phyloP scores from a whole-genome alignment of 2,329 filamentous ascomycete species.

The Atkinsonella hypoxylon region DNA sequence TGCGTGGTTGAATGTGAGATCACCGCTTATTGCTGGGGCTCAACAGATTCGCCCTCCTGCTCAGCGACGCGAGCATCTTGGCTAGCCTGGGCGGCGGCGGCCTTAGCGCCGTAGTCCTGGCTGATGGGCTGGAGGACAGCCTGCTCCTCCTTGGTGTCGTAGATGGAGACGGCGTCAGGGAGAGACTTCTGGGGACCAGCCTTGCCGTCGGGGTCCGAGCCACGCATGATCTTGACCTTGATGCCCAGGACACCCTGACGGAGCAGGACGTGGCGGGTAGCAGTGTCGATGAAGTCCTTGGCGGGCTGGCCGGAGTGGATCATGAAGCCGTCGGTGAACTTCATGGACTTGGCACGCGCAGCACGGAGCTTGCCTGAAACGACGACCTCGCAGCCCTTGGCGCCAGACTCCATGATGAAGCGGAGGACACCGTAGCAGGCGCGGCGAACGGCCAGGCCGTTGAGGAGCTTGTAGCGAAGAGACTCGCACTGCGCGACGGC shows the following conservation, averaged over 20 bases:
- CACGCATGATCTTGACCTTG: constrained; percentile 99
- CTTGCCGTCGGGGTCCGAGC: constrained; percentile 98
- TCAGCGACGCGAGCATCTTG: constrained; percentile 48
- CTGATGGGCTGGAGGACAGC: constrained; percentile 87
- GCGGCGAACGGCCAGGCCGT: constrained; percentile 95
- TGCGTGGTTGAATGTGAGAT: not conserved
- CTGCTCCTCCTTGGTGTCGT: constrained; percentile 99
- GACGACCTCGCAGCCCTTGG: constrained; percentile 99
- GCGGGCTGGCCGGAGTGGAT: constrained; percentile 99
- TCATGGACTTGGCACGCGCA: constrained; percentile 99
- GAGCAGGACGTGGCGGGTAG: constrained; percentile 98
- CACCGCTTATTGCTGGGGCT: constrained; percentile 27
- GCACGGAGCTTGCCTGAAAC: constrained; percentile 98
- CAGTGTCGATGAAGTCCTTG: constrained; percentile 98
- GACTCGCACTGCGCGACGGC: constrained; percentile 99
- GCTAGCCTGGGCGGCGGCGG: constrained; percentile 54
- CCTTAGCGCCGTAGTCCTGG: constrained; percentile 98
- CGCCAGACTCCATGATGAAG: constrained; percentile 99
- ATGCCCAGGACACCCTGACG: constrained; percentile 99
- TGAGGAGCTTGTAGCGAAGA: constrained; percentile 99
- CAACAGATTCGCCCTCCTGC: constrained; percentile 42
- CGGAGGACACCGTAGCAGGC: constrained; percentile 99
- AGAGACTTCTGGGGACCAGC: constrained; percentile 93
- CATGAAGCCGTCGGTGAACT: constrained; percentile 99
- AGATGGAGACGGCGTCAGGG: constrained; percentile 97